Percentiles rank a stretch among this genome's conserved stretches.
Conservation (phyloP, 1,139 yeast genomes). For the Blastobotrys arbuscula region DNA sequence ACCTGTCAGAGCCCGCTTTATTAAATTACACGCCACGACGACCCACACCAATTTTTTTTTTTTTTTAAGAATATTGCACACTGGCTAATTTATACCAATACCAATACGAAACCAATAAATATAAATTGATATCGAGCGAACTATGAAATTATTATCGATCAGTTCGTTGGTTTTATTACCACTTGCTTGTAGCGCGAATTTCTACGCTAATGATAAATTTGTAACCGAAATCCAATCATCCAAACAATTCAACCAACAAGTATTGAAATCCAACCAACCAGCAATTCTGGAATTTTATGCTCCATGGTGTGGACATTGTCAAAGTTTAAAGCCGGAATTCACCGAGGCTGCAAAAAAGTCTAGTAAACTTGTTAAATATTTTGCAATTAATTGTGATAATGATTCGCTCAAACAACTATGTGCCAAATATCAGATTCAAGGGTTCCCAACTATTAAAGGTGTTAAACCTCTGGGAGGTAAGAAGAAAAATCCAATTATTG, state of each 20-base stretch:
- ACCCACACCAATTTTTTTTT: no score
- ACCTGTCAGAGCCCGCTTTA: no score
- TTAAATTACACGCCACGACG: no score
- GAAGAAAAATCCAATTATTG: slow-evolving; percentile 62
- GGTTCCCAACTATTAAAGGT: slow-evolving; percentile 77
- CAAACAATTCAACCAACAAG: slow-evolving; percentile 56
- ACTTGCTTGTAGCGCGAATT: slow-evolving; percentile 19
- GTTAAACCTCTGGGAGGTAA: slow-evolving; percentile 57
- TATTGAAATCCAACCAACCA: slow-evolving; percentile 66
- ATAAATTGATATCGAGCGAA: no score
- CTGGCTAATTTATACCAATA: no score
- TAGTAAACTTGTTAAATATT: slow-evolving; percentile 62
- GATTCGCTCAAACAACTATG: slow-evolving; percentile 64
- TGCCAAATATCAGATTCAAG: slow-evolving; percentile 57
- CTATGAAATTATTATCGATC: not conserved
- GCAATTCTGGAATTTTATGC: slow-evolving; percentile 90
- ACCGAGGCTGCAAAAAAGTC: slow-evolving; percentile 58
- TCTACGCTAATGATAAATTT: slow-evolving; percentile 39
- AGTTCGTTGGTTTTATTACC: not conserved
- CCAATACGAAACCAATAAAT: no score
- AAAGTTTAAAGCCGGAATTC: slow-evolving; percentile 59
- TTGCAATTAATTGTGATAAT: slow-evolving; percentile 82
- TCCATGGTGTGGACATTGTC: slow-evolving; percentile 94
- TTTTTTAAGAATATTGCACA: no score
- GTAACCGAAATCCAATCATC: slow-evolving; percentile 52